Evolutionary conservation across 1,139 yeast species (phyloP), one percentile per base, ranked within the genome.

Genomic region (Hansenula sp.): DNA sequence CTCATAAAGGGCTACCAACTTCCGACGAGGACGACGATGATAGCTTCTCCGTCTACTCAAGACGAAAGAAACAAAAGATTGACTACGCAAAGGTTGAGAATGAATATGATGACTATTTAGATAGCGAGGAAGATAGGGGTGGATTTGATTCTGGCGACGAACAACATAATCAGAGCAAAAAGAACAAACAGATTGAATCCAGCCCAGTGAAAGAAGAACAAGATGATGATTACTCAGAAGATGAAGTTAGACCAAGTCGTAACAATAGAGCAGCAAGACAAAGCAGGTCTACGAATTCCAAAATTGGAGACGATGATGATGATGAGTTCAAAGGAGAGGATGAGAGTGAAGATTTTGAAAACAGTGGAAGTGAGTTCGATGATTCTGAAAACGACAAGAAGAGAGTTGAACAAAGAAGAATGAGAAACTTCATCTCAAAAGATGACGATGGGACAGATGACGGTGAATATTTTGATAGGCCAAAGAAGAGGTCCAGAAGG

Each of bases 171-270:
- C 5, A 21, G 25, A 21, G 32, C 51, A 48, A 21, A 52, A 53
- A 16, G 62, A 55, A 25, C 61, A 50, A 1, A 70, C 62, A 10
- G 71, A 64, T 5, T 16, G 29, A 12, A 13, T 25, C 19, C 15
- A 35, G 13, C 12, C 30, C 36, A 27, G 39, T 24, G 25, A 36
- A 40, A 19, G 53, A 49, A 5, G 51, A 45, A 28, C 54, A 48
- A 6, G 56, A 54, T n/a, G 67, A 59, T 3, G 67, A 60, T 19
- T 69, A 62, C 2, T 71, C 64, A 10, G 68, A 61, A n/a, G 65
- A 55, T 11, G 58, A 47, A 16, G 40, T 7, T 15, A 29, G 10
- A 12, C 19, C 18, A 15, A 45, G 27, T 28, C 43, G 29, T n/a
- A 40, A 18, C 16, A 36, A 27, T 25, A 38, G 25, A 19, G 15